Base-by-base conservation (phyloP, 352 stramenopile species). In the Pythium coloratum region DNA sequence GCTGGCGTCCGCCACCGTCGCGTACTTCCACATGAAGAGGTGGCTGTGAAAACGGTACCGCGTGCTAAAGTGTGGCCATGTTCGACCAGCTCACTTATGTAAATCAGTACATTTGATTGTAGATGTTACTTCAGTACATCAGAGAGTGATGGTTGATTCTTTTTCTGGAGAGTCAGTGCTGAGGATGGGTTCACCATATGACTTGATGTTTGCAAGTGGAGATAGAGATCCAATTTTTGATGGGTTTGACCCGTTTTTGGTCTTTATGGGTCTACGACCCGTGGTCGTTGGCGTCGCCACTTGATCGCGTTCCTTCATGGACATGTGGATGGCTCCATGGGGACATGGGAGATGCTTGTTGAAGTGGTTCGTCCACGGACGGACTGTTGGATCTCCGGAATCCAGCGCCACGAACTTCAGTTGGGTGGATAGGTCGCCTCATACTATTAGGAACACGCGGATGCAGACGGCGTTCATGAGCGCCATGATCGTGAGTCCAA, bases 1-100 rank as follows among this genome's bases (percentile, higher is more conserved):
- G 5, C 78, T 95, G 30, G 77, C 76, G 5, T 62, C 74, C 2
- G 42, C 64, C 18, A 88, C 79, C 7, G 40, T 90, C 7, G 51
- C 62, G 6, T 91, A 80, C 66, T 91, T 95, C 65, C 84, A 88
- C 51, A 83, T 83, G 28, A 93, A 92, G 64, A 73, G 81, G 34
- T 95, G 87, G 86, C 50, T 89, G 16, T 90, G 84, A 53, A 59
- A 9, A 18, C 51, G 18, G 28, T 51, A 16, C 13, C 10, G 2
- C 14, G 13, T n/a, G 44, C 34, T 7, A 49, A 49, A 49, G 12
- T 49, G 40, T 49, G 26, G 40, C 40, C 40, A 49, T 49, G 40
- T 49, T 10, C 8, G 40, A 8, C 6, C 0, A 40, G 34, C 34
- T 40, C 34, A 40, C 6, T 6, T 40, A 12, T 6, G 34, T 56